phyloP scores from a whole-genome alignment of 768 basidiomycete genomes.

The Tylopilus sp. region DNA sequence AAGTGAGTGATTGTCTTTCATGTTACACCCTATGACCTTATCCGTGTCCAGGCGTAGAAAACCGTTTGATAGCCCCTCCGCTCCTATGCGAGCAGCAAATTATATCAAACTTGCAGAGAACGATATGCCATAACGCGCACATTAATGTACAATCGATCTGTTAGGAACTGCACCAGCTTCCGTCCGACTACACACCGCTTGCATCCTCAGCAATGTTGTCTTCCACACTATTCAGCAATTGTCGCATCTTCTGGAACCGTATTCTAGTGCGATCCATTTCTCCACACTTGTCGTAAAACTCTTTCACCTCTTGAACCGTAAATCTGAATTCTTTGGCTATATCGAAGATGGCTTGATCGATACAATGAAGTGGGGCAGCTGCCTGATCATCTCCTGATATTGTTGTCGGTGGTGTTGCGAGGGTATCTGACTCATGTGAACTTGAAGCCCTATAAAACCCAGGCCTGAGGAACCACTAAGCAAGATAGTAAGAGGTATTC shows the following conservation, averaged over 20 bases:
- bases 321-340: conserved; percentile 72
- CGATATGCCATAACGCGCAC: conserved; percentile 39
- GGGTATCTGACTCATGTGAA: neutral
- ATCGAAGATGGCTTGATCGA: conserved; percentile 60
- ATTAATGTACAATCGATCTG: neutral
- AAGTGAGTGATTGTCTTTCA: conserved; percentile 49
- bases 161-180: neutral
- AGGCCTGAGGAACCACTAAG: neutral
- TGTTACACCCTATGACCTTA: conserved; percentile 4
- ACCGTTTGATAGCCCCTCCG: conserved; percentile 75
- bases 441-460: conserved; percentile 2
- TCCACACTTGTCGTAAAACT: conserved; percentile 70
- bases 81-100: conserved; percentile 69
- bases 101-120: conserved; percentile 65
- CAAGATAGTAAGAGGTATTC: conserved; percentile 19
- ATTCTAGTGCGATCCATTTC: conserved; percentile 64
- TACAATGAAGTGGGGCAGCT: conserved; percentile 46
- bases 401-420: conserved; percentile 3
- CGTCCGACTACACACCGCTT: conserved; percentile 4
- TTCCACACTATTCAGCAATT: conserved; percentile 31
- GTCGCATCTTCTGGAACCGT: conserved; percentile 69
- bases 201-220: conserved; percentile 12
- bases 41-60: conserved; percentile 58
- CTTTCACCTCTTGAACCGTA: conserved; percentile 72
- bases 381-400: conserved; percentile 8